Base-by-base conservation (phyloP, 2,329 filamentous ascomycete species). In the Hyphodiscus sp. region DNA sequence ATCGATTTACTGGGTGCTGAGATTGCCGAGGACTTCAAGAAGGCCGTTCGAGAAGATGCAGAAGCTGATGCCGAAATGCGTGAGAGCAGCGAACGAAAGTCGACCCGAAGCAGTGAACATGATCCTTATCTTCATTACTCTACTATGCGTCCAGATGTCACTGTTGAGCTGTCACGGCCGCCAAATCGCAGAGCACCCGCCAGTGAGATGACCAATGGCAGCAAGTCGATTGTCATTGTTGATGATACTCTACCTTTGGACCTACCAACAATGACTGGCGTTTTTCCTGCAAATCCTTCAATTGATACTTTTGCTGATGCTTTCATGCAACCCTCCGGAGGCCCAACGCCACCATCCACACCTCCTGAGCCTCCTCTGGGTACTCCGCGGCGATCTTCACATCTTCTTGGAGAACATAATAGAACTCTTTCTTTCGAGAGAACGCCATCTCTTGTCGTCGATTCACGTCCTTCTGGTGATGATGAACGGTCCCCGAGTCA, bases 171-270 rank as follows among this genome's bases (percentile, higher is more conserved):
- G 19, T 45, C 52, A 6, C 51, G 53, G n/a, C 50, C 58, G 11
- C 43, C 29, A 3, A 49, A 53, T 20, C 51, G 50, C 19, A 52
- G 58, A 54, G 57, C 49, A 23, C 54, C 57, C 19, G 46, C 56
- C 11, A 67, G 65, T 26, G 60, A 63, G 38, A 59, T 67, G 45
- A 94, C 90, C 0, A 77, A 78, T 11, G 88, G 89, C n/a, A 95
- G 89, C 74, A 86, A 91, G 65, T 95, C 90, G 0, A 95, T 96
- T 60, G 79, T 96, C 52, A 95, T 96, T 64, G 83, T 95, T 38
- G 65, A 69, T 43, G 65, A 67, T 49, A 86, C 84, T 0, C 61
- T 77, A 16, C 71, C 76, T 0, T 71, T 73, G 5, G 71, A 80
- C 9, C 68, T 76, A n/a, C 70, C 76, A 0, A 60, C 72, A 10